Conservation (phyloP, 306 rosid species). For the Vigna trinervia region DNA sequence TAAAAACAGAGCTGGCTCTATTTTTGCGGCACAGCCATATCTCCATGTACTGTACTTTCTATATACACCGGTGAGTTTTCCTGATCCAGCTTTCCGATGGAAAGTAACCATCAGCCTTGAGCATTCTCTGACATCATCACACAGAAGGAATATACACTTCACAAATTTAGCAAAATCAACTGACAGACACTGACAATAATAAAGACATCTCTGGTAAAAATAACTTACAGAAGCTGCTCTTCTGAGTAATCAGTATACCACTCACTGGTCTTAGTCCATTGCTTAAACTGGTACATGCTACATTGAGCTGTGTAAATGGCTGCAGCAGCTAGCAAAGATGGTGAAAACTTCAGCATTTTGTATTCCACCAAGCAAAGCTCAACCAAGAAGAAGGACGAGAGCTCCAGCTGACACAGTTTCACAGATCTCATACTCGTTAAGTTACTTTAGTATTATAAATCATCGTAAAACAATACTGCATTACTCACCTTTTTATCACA, state of each 20-base stretch:
- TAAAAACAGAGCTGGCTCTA: constrained; percentile 60
- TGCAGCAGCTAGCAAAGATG: constrained; percentile 85
- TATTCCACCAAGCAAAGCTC: constrained; percentile 84
- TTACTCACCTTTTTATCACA: constrained; percentile 51
- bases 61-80: constrained; percentile 53
- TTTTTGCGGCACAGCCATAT: constrained; percentile 72
- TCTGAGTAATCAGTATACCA: constrained; percentile 74
- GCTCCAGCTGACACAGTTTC: constrained; percentile 65
- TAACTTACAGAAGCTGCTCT: constrained; percentile 73
- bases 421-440: constrained; percentile 10
- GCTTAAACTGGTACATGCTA: constrained; percentile 58
- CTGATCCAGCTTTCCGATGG: constrained; percentile 74
- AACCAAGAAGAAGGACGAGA: constrained; percentile 75
- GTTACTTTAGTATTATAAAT: background rate
- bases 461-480: background rate
- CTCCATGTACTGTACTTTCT: constrained; percentile 69
- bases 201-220: background rate
- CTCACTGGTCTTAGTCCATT: constrained; percentile 80
- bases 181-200: constrained; percentile 51
- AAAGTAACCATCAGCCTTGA: constrained; percentile 75
- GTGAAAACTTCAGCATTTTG: constrained; percentile 73
- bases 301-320: constrained; percentile 84
- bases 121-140: constrained; percentile 65
- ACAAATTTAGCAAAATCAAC: constrained; percentile 42
- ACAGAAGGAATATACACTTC: background rate